phyloP scores from a whole-genome alignment of 129 eudicot genomes.

The Chrysanthemum seticuspe region DNA sequence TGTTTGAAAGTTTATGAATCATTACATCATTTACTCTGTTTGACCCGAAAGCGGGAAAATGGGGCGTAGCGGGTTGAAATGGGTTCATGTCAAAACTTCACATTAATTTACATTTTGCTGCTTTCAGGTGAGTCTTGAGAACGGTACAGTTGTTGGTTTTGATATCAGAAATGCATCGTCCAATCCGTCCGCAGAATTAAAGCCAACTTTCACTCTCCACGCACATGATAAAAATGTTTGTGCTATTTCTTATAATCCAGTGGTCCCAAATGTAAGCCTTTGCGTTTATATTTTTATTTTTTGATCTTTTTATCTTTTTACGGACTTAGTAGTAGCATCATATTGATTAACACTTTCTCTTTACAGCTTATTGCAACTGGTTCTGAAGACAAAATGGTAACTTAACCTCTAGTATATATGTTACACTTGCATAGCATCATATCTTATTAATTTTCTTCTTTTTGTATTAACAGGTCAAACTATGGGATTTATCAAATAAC shows the following conservation, averaged over 20 bases:
- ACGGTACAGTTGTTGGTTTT: conserved; percentile 76
- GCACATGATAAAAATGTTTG: conserved; percentile 96
- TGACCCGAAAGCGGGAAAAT: not conserved
- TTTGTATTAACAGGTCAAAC: conserved; percentile 57
- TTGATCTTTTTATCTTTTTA: not conserved
- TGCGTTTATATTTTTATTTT: not conserved
- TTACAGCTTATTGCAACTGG: conserved; percentile 92
- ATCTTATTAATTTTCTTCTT: not conserved
- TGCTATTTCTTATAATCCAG: conserved; percentile 63
- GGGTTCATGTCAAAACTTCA: not conserved
- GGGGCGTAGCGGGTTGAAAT: not conserved
- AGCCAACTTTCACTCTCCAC: conserved; percentile 78
- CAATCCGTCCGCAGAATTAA: conserved; percentile 41
- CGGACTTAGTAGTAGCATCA: not conserved
- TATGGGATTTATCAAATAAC: conserved; percentile 84
- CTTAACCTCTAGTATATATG: not conserved
- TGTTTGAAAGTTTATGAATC: not conserved
- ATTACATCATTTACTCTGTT: too few species aligned
- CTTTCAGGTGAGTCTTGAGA: conserved; percentile 78
- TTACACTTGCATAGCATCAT: conserved; percentile 6
- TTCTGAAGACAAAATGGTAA: conserved; percentile 89
- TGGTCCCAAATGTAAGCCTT: conserved; percentile 58
- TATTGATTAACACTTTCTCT: conserved; percentile 29
- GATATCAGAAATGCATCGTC: conserved; percentile 71
- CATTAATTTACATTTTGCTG: conserved; percentile 9